These are phyloP conservation scores for Ilex aquifolium DNA, from an alignment of 257 asterid species.

Conservation along the genomic window DNA sequence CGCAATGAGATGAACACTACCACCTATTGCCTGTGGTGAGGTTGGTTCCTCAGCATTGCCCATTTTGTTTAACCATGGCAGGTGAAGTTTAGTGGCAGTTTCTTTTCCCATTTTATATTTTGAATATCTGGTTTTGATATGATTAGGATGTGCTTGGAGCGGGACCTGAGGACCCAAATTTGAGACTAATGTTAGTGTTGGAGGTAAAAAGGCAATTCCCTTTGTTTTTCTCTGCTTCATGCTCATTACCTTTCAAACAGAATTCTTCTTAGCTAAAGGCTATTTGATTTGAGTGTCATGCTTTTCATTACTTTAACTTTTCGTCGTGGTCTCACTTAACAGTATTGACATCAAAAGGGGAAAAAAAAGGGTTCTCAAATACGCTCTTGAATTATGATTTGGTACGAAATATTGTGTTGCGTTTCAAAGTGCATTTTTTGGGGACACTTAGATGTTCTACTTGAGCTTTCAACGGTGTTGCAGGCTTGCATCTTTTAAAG, in stretches of 20 bases:
- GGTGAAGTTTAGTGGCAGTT: too few species aligned
- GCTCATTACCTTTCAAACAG: slow-evolving; percentile 17
- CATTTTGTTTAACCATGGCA: neutral
- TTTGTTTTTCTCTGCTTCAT: slow-evolving; percentile 9
- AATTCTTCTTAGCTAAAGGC: slow-evolving; percentile 16
- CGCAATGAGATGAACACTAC: slow-evolving; percentile 48
- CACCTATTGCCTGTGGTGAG: slow-evolving; percentile 62
- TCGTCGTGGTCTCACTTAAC: too few species aligned
- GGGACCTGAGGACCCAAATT: slow-evolving; percentile 39
- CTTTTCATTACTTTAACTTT: slow-evolving; percentile 5
- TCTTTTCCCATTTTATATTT: neutral
- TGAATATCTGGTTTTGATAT: slow-evolving; percentile 21
- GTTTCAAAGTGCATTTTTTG: too few species aligned
- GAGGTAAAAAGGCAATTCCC: slow-evolving; percentile 40
- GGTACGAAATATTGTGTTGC: too few species aligned
- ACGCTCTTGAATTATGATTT: too few species aligned
- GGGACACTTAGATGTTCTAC: too few species aligned
- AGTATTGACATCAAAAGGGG: too few species aligned
- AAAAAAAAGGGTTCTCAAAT: too few species aligned
- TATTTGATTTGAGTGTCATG: slow-evolving; percentile 1
- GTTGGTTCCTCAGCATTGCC: slow-evolving; percentile 17
- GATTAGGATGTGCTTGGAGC: slow-evolving; percentile 45
- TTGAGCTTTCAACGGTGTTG: neutral
- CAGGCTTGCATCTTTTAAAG: too few species aligned
- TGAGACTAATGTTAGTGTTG: slow-evolving; percentile 39